Evolutionary conservation across 2,329 filamentous ascomycete genomes (phyloP).

Genomic region (Teratosphaeria destructans): DNA sequence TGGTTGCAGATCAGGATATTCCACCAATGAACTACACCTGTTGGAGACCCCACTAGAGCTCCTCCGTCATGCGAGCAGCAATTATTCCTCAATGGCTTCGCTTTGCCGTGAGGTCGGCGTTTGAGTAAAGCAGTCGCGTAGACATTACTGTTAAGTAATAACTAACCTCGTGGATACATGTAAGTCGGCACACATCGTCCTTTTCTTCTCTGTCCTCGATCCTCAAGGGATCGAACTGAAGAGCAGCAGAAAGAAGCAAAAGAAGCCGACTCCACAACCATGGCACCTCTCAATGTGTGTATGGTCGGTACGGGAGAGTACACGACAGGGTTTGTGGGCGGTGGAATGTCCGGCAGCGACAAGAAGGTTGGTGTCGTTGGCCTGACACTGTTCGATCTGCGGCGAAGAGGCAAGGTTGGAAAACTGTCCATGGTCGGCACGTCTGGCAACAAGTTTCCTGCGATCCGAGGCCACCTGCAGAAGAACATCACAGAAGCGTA

Average conservation of each 20-base stretch:
- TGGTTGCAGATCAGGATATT: conserved; percentile 7
- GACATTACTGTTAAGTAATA: neutral
- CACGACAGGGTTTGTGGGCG: conserved; percentile 87
- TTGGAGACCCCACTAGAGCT: neutral
- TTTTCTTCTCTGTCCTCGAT: neutral
- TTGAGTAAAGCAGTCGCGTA: neutral
- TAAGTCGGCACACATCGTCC: neutral
- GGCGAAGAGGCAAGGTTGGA: conserved; percentile 77
- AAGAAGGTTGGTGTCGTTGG: conserved; percentile 95
- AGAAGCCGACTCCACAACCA: conserved; percentile 13
- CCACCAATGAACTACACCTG: conserved; percentile 4
- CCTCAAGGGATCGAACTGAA: neutral
- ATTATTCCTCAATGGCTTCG: neutral
- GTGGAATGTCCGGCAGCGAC: conserved; percentile 73
- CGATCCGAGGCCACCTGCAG: conserved; percentile 73
- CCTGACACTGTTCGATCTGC: conserved; percentile 78
- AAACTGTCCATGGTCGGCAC: conserved; percentile 83
- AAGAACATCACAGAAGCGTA: conserved; percentile 83
- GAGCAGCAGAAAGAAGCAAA: neutral
- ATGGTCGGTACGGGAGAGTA: conserved; percentile 86
- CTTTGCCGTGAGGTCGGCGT: neutral
- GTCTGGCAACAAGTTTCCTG: conserved; percentile 80
- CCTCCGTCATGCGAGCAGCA: neutral
- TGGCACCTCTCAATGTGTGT: conserved; percentile 40
- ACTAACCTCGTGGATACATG: neutral